These are phyloP conservation scores for Cryptococcus hybrid DNA, from an alignment of 1,284 basidiomycete genomes.

Conservation along the genomic window DNA sequence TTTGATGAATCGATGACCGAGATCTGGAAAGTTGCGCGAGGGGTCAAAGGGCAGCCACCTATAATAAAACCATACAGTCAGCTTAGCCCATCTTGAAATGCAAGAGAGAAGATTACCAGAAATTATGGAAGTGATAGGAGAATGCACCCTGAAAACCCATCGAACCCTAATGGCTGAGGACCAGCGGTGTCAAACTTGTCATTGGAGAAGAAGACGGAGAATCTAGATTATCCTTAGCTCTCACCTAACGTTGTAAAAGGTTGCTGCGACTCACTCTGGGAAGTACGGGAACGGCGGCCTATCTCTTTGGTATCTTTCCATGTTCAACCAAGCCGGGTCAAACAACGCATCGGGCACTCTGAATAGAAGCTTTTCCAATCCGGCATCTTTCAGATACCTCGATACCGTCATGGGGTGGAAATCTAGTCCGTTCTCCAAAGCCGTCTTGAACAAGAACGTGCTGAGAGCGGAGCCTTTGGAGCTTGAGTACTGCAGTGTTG, in stretches of 20 bases:
- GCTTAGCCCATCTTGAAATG: neutral
- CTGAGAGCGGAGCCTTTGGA: conserved; percentile 78
- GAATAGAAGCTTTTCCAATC: conserved; percentile 67
- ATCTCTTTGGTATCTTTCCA: conserved; percentile 75
- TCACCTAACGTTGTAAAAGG: neutral
- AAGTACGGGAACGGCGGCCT: conserved; percentile 82
- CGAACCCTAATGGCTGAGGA: conserved; percentile 72
- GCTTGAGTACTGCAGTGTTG: conserved; percentile 79
- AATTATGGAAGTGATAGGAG: conserved; percentile 85
- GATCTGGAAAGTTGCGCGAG: conserved; percentile 83
- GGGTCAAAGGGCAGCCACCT: conserved; percentile 95
- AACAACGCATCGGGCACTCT: conserved; percentile 80
- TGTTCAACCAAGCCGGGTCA: conserved; percentile 82
- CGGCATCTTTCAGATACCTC: conserved; percentile 72
- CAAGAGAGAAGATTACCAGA: conserved; percentile 62
- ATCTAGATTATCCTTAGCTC: conserved; percentile 51
- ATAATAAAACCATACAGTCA: neutral
- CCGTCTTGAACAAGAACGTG: conserved; percentile 77
- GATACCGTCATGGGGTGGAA: conserved; percentile 85
- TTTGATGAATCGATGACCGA: conserved; percentile 71
- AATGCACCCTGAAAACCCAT: conserved; percentile 86
- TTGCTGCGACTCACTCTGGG: conserved; percentile 58
- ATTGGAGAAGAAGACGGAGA: conserved; percentile 76
- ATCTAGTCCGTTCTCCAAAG: conserved; percentile 77
- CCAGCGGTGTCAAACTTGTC: conserved; percentile 65